Evolutionary conservation across 148 eudicot genomes (phyloP).

Genomic region (Cornus kousa): DNA sequence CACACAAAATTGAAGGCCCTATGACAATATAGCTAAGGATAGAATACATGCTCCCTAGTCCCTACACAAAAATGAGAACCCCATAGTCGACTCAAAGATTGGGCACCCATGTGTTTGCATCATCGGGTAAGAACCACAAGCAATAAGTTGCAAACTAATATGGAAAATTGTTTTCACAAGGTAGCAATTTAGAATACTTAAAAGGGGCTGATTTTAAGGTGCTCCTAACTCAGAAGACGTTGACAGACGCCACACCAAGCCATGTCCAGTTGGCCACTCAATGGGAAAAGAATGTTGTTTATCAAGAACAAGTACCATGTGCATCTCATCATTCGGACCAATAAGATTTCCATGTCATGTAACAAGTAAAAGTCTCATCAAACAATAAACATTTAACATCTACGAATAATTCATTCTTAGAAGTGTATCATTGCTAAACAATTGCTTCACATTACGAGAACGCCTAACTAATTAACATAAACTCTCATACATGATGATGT

Average conservation of each 20-base stretch:
- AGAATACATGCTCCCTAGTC: not conserved
- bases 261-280: not conserved
- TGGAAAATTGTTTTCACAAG: not conserved
- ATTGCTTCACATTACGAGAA: too few relatives aligned
- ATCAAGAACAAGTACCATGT: not conserved
- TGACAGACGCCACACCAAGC: not conserved
- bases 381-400: not conserved
- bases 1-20: not conserved
- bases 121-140: not conserved
- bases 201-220: not conserved
- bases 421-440: not conserved
- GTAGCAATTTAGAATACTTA: not conserved
- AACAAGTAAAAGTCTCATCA: not conserved
- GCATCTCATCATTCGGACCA: not conserved
- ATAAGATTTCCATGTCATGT: too few relatives aligned
- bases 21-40: not conserved
- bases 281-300: not conserved
- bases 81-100: not conserved
- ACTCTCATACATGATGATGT: too few relatives aligned
- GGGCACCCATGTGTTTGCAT: not conserved
- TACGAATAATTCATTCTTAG: not conserved
- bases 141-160: not conserved
- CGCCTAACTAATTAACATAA: too few relatives aligned
- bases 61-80: not conserved
- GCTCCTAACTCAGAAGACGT: not conserved